phyloP scores from a whole-genome alignment of 495 filamentous ascomycete genomes.

The Rusavskia elegans region DNA sequence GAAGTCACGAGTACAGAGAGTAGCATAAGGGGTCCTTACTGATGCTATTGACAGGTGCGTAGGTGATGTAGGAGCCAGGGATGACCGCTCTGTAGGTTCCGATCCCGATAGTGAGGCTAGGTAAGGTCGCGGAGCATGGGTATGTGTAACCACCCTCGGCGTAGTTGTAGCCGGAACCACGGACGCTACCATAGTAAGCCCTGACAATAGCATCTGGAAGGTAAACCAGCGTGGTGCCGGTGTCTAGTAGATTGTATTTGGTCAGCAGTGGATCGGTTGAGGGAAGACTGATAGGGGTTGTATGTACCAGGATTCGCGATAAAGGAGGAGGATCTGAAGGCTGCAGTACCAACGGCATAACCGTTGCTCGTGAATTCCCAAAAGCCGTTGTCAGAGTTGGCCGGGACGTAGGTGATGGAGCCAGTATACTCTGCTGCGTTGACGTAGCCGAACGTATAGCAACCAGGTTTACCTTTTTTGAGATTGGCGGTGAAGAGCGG shows the following conservation, averaged over 20 bases:
- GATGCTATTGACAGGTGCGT: slow-evolving; percentile 25
- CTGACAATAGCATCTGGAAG: slow-evolving; percentile 38
- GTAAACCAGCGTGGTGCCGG: slow-evolving; percentile 59
- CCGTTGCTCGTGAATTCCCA: slow-evolving; percentile 53
- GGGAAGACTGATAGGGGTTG: background rate
- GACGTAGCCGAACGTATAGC: slow-evolving; percentile 63
- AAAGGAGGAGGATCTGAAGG: slow-evolving; percentile 20
- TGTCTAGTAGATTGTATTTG: slow-evolving; percentile 12
- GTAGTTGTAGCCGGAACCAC: slow-evolving; percentile 28
- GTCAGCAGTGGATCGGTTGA: background rate
- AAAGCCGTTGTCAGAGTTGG: slow-evolving; percentile 46
- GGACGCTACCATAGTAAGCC: slow-evolving; percentile 48
- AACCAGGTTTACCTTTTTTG: slow-evolving; percentile 45
- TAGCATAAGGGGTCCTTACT: slow-evolving; percentile 1
- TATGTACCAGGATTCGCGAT: slow-evolving; percentile 36
- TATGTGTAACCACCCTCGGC: slow-evolving; percentile 49
- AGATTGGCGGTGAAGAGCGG: slow-evolving; percentile 56
- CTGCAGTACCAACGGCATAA: slow-evolving; percentile 41
- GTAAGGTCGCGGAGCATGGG: slow-evolving; percentile 45
- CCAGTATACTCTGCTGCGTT: slow-evolving; percentile 47
- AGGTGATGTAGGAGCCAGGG: slow-evolving; percentile 28
- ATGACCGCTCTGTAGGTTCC: slow-evolving; percentile 28
- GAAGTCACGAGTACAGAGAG: too few relatives aligned
- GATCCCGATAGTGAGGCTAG: slow-evolving; percentile 46
- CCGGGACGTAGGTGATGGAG: slow-evolving; percentile 40